phyloP scores from a whole-genome alignment of 306 rosid genomes.

The Lathyrus oleraceus region DNA sequence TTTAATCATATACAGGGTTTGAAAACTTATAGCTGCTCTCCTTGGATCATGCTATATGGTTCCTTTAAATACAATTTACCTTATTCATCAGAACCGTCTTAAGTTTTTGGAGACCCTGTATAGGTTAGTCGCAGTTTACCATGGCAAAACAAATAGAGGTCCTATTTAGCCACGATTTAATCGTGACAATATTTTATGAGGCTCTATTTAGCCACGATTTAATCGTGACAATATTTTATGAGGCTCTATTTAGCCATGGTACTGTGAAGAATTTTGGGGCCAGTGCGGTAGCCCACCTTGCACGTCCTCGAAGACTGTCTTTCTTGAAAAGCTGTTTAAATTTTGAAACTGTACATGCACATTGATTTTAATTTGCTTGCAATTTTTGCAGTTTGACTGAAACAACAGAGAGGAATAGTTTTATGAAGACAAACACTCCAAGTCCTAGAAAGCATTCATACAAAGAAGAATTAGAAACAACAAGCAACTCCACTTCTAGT shows the following conservation, averaged over 20 bases:
- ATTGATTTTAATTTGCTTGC: constrained; percentile 31
- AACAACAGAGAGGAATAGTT: constrained; percentile 24
- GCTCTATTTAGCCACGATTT: no score
- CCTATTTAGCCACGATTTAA: no score
- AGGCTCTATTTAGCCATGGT: no score
- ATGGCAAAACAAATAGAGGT: no score
- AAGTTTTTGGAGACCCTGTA: no score
- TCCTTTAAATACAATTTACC: not conserved
- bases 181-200: no score
- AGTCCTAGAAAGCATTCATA: constrained; percentile 12
- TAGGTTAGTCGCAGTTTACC: no score
- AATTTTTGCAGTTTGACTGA: constrained; percentile 52
- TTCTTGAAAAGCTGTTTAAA: not conserved
- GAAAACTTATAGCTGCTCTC: constrained; percentile 4
- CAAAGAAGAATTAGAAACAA: constrained; percentile 8
- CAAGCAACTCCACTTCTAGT: constrained; percentile 16
- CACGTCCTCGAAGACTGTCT: no score
- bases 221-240: no score
- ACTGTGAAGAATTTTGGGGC: no score
- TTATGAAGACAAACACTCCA: constrained; percentile 30
- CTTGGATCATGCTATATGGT: constrained; percentile 22
- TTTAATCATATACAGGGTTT: constrained; percentile 16
- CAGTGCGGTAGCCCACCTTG: no score
- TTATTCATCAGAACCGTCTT: not conserved
- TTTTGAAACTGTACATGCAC: constrained; percentile 10